phyloP scores from a whole-genome alignment of 2,329 filamentous ascomycete species.

The Ophiocordyceps robertsii region DNA sequence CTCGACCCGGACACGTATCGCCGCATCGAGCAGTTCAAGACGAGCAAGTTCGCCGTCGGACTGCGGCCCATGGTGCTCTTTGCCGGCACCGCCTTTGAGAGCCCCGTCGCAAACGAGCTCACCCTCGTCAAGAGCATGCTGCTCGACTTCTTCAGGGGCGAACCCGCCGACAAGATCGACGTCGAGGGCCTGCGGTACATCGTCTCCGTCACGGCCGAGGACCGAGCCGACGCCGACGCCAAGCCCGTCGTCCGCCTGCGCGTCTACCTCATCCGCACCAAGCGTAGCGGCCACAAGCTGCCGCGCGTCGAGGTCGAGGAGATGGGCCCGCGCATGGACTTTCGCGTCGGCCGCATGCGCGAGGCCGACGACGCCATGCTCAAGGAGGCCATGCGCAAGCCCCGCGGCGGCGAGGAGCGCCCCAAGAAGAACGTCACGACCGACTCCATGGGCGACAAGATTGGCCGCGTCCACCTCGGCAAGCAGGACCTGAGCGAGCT shows the following conservation, averaged over 20 bases:
- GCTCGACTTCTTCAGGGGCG: slow-evolving; percentile 79
- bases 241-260: slow-evolving; percentile 54
- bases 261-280: slow-evolving; percentile 75
- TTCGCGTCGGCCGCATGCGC: slow-evolving; percentile 67
- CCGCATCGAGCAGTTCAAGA: slow-evolving; percentile 62
- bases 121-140: slow-evolving; percentile 79
- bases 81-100: slow-evolving; percentile 76
- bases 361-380: slow-evolving; percentile 66
- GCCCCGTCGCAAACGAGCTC: slow-evolving; percentile 64
- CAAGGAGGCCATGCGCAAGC: slow-evolving; percentile 85
- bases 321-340: slow-evolving; percentile 89
- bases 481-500: slow-evolving; percentile 77
- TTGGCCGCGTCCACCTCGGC: slow-evolving; percentile 82
- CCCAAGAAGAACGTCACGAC: slow-evolving; percentile 96
- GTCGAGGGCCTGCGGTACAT: slow-evolving; percentile 92
- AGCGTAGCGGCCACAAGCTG: slow-evolving; percentile 73
- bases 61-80: slow-evolving; percentile 88
- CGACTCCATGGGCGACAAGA: slow-evolving; percentile 88
- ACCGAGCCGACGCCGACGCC: slow-evolving; percentile 29
- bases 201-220: slow-evolving; percentile 66
- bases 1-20: slow-evolving; percentile 64
- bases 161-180: slow-evolving; percentile 66
- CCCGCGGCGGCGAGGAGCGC: slow-evolving; percentile 59
- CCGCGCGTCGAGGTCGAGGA: slow-evolving; percentile 89
- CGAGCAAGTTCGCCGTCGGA: slow-evolving; percentile 61